Conservation (phyloP, 306 rosid genomes). For the Castanea crenata region DNA sequence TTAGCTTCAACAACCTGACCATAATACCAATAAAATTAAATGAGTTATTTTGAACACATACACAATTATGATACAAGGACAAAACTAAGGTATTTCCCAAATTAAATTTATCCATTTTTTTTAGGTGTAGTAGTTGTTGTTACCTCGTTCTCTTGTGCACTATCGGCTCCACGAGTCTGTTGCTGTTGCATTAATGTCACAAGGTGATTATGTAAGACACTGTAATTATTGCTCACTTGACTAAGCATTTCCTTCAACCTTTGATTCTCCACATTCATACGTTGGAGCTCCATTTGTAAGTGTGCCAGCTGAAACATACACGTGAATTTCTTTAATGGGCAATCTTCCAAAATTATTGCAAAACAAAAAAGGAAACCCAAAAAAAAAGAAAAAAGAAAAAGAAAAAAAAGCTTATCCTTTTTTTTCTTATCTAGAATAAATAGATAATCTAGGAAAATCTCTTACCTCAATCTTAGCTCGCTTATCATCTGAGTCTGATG, state of each 20-base stretch:
- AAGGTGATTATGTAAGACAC: slow-evolving; percentile 71
- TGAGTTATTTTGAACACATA: not conserved
- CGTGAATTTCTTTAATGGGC: slow-evolving; percentile 2
- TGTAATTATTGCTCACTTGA: slow-evolving; percentile 72
- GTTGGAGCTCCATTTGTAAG: slow-evolving; percentile 70
- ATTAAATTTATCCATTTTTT: no score
- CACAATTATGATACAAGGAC: no score
- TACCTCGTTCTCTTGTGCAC: slow-evolving; percentile 41
- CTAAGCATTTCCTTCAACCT: slow-evolving; percentile 75
- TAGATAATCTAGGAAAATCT: not conserved
- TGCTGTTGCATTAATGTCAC: slow-evolving; percentile 64
- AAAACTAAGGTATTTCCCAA: no score
- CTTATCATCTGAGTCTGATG: slow-evolving; percentile 62
- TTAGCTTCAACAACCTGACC: slow-evolving; percentile 46
- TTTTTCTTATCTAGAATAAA: not conserved
- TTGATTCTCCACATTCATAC: slow-evolving; percentile 73
- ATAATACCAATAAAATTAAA: not conserved
- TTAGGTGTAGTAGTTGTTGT: not conserved
- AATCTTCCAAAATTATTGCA: not conserved
- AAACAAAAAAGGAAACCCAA: not conserved
- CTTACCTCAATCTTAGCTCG: slow-evolving; percentile 70
- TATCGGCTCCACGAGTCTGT: slow-evolving; percentile 32
- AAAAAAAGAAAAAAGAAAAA: no score
- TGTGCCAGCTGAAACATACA: slow-evolving; percentile 54
- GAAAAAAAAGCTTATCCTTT: no score